Conservation (phyloP, 352 stramenopile genomes). For the Peronosclerospora sorghi region DNA sequence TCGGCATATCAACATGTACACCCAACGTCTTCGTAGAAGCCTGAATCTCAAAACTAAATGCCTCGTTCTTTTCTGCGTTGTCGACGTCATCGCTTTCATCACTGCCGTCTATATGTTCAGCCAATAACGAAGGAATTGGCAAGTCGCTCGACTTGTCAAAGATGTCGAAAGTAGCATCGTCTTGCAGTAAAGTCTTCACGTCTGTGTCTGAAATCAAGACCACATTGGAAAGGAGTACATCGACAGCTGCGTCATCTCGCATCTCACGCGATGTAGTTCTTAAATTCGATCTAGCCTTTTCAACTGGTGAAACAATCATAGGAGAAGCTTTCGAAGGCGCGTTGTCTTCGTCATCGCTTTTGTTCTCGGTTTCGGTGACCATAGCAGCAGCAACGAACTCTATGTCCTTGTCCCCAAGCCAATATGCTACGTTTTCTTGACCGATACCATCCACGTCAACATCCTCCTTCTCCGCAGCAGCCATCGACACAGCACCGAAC, state of each 20-base stretch:
- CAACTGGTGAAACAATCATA: background rate
- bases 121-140: conserved; percentile 2
- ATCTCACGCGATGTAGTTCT: too few relatives aligned
- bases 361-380: background rate
- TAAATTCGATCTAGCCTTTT: background rate
- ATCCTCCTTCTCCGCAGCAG: too few relatives aligned
- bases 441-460: too few relatives aligned
- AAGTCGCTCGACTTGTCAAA: conserved; percentile 26
- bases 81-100: conserved; percentile 7
- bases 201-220: background rate
- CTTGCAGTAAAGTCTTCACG: background rate
- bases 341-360: background rate
- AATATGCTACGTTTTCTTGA: too few relatives aligned
- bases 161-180: conserved; percentile 13
- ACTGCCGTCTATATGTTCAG: conserved; percentile 1
- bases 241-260: too few relatives aligned
- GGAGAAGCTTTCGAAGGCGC: background rate
- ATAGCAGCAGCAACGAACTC: background rate
- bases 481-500: background rate
- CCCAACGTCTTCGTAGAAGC: conserved; percentile 11
- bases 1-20: conserved; percentile 2
- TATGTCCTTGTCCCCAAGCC: too few relatives aligned
- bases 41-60: conserved; percentile 51
- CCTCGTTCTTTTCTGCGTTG: conserved; percentile 7
- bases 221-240: background rate